Evolutionary conservation across 2,329 filamentous ascomycete genomes (phyloP).

Genomic region (Exophiala sp.): DNA sequence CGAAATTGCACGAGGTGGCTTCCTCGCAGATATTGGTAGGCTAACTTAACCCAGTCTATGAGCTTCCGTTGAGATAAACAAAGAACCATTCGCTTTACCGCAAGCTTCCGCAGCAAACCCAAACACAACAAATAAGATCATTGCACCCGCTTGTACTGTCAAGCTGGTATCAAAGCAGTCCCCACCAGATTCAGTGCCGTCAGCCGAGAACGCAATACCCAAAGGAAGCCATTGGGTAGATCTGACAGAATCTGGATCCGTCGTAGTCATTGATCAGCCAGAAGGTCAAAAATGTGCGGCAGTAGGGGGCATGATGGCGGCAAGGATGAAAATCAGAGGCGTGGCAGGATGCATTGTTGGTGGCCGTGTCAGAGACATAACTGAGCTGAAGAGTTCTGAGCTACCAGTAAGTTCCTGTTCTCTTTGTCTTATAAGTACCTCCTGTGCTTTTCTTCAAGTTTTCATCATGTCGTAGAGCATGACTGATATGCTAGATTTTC

Average conservation of each 20-base stretch:
- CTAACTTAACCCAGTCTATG: background rate
- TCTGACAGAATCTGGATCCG: constrained; percentile 55
- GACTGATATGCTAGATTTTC: constrained; percentile 38
- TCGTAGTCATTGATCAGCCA: constrained; percentile 66
- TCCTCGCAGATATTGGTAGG: constrained; percentile 60
- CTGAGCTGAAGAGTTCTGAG: constrained; percentile 53
- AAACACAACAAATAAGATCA: constrained; percentile 27
- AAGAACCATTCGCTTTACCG: constrained; percentile 11
- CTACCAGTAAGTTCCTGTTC: constrained; percentile 52
- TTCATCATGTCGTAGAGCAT: background rate
- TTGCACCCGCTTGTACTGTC: constrained; percentile 44
- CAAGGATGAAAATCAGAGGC: constrained; percentile 62
- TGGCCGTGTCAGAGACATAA: constrained; percentile 65
- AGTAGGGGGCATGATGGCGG: constrained; percentile 73
- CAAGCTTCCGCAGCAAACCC: constrained; percentile 1
- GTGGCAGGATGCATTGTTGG: constrained; percentile 63
- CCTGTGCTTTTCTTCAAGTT: background rate
- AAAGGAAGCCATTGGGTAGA: constrained; percentile 66
- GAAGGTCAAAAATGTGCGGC: constrained; percentile 64
- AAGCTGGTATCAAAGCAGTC: constrained; percentile 52
- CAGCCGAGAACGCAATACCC: constrained; percentile 51
- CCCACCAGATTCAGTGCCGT: constrained; percentile 33
- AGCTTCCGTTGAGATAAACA: constrained; percentile 4
- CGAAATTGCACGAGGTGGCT: constrained; percentile 60
- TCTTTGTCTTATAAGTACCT: background rate